phyloP scores from a whole-genome alignment of 768 basidiomycete genomes.

The Suillus decipiens region DNA sequence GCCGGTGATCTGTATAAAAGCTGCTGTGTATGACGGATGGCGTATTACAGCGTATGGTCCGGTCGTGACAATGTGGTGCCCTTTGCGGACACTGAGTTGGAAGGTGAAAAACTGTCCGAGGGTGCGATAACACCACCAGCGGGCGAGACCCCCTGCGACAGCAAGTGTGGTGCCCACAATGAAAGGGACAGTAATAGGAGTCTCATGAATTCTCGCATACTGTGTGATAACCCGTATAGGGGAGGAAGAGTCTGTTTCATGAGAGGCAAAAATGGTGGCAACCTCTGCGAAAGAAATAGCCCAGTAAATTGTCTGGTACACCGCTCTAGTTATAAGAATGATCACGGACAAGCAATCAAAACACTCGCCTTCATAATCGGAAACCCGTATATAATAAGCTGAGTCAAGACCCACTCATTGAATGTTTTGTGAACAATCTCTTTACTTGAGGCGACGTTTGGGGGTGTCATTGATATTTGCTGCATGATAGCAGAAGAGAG shows the following conservation, averaged over 20 bases:
- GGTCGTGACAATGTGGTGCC: conserved; percentile 42
- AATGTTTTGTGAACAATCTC: conserved; percentile 25
- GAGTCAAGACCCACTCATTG: conserved; percentile 4
- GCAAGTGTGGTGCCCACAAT: conserved; percentile 26
- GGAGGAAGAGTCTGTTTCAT: background rate
- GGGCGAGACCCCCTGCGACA: conserved; percentile 26
- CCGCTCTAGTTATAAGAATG: background rate
- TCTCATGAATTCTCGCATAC: background rate
- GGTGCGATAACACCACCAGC: conserved; percentile 30
- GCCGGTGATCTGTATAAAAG: conserved; percentile 10
- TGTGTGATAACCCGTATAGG: background rate
- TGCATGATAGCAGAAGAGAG: conserved; percentile 41
- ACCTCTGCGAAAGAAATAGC: conserved; percentile 1
- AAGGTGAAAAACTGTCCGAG: conserved; percentile 45
- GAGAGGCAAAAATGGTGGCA: background rate
- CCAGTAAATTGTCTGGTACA: conserved; percentile 3
- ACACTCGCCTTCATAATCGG: background rate
- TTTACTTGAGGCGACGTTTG: conserved; percentile 40
- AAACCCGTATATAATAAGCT: background rate
- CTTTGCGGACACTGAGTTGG: conserved; percentile 41
- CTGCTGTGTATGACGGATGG: conserved; percentile 45
- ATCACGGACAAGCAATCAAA: background rate
- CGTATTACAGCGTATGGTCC: conserved; percentile 46
- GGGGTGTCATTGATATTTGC: conserved; percentile 45
- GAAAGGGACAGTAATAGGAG: conserved; percentile 12